phyloP scores from a whole-genome alignment of 768 basidiomycete genomes.

The Paxillus involutus region DNA sequence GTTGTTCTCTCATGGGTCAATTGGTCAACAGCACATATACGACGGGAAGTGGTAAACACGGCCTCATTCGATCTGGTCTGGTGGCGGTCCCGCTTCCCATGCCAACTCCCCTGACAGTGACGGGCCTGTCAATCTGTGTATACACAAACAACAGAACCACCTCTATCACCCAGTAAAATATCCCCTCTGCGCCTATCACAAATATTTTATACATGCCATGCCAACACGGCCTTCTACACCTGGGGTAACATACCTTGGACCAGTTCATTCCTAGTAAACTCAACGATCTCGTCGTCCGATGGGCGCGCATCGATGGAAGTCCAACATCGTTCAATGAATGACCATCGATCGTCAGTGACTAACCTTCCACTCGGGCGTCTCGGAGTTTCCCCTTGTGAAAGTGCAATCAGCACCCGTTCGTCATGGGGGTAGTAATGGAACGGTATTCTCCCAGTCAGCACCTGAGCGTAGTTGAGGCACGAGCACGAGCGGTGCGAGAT shows the following conservation, averaged over 20 bases:
- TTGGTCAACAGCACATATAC: no score
- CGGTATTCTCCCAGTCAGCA: constrained; percentile 1
- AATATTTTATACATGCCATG: no score
- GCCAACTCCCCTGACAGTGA: no score
- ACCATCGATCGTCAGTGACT: neutral
- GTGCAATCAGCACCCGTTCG: neutral
- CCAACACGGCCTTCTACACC: neutral
- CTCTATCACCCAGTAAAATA: no score
- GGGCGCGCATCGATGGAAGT: neutral
- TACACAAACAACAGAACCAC: no score
- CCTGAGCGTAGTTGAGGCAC: neutral
- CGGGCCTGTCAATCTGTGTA: no score
- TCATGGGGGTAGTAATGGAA: neutral
- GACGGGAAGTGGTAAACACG: no score
- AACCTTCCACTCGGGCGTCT: neutral
- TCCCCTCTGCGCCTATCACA: no score
- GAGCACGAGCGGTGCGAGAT: no score
- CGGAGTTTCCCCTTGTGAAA: neutral
- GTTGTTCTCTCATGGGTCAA: no score
- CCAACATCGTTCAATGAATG: constrained; percentile 4
- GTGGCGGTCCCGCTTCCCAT: no score
- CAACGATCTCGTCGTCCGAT: neutral
- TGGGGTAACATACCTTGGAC: neutral
- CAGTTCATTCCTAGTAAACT: neutral
- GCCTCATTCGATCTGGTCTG: no score